phyloP scores from a whole-genome alignment of 2,329 filamentous ascomycete species.

The Arthroderma sp. region DNA sequence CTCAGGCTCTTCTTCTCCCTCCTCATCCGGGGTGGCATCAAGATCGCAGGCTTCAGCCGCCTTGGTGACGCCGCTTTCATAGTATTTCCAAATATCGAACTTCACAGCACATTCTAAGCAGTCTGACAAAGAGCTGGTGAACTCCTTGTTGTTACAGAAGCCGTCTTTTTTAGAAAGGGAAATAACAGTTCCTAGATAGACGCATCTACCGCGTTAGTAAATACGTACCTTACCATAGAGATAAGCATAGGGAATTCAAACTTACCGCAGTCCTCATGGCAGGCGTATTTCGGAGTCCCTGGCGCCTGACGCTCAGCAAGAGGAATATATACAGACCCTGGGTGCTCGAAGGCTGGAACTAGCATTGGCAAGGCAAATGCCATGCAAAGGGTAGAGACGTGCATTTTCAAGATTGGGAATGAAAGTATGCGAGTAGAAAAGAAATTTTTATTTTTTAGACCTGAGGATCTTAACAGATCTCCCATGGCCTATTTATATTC shows the following conservation, averaged over 20 bases:
- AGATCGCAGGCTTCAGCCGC: constrained; percentile 20
- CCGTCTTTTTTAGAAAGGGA: constrained; percentile 9
- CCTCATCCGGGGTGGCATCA: constrained; percentile 10
- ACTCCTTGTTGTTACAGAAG: constrained; percentile 13
- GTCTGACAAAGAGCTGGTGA: constrained; percentile 11
- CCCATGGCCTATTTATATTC: no score
- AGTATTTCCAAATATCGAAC: constrained; percentile 31
- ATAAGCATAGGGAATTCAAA: neutral
- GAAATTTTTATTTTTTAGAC: neutral
- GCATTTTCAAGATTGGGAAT: neutral
- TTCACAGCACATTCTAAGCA: constrained; percentile 30
- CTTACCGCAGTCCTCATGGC: constrained; percentile 20
- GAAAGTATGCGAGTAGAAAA: neutral
- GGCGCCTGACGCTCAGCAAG: constrained; percentile 11
- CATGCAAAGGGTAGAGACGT: neutral
- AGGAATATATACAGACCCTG: constrained; percentile 4
- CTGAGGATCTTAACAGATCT: no score
- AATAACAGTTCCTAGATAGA: constrained; percentile 15
- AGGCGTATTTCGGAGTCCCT: constrained; percentile 17
- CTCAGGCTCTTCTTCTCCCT: neutral
- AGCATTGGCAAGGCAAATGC: neutral
- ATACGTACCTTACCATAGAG: neutral
- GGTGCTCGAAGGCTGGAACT: constrained; percentile 7
- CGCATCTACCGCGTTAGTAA: neutral
- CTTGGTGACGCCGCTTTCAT: constrained; percentile 22